Base-by-base conservation (phyloP, 2,329 filamentous ascomycete species). In the Lachnellula hyalina region DNA sequence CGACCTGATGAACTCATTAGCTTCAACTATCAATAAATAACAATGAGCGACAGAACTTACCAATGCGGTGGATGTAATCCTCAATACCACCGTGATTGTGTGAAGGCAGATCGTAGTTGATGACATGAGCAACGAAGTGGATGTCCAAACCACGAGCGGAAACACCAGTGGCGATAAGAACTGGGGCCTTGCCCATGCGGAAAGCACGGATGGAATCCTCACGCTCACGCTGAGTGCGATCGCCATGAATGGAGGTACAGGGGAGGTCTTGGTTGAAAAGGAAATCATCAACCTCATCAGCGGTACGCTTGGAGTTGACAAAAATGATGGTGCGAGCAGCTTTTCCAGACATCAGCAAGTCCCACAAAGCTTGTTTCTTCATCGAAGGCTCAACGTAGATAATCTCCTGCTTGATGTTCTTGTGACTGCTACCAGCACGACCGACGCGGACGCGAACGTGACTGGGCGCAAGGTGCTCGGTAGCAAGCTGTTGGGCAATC, bases 1-100 rank as follows among this genome's bases (percentile, higher is more conserved):
- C 94, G 92, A 59, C 94, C 87, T 90, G 57, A 50, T 1, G 40
- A 19, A 61, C 23, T 51, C 56, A 41, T 61, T 57, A 65, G 42
- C 25, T 44, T 28, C 9, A 36, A 15, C 4, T 42, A 15, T 17
- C 12, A 15, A 40, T 19, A 25, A 15, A 40, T 19, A 25, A 17
- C 42, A 47, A 36, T 38, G 21, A 36, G 14, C 14, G 17, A 17
- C 28, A 25, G 6, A 23, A 67, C 78, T 73, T 82, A 90, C 88
- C 94, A 68, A 97, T 97, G 12, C 94, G 90, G 68, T 99, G 94
- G 25, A 88, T 85, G 65, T 97, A 99, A 70, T 97, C 94, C 48
- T 89, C 85, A 53, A 96, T 96, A 2, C 92, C 93, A n/a, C 90
- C 91, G 63, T 93, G 80, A 0, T 83, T 76, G 44, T 77, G 73